Evolutionary conservation across 164 flowering plant genomes (phyloP), one percentile per base, ranked within the genome.

Genomic region (Stephania yunnanensis): DNA sequence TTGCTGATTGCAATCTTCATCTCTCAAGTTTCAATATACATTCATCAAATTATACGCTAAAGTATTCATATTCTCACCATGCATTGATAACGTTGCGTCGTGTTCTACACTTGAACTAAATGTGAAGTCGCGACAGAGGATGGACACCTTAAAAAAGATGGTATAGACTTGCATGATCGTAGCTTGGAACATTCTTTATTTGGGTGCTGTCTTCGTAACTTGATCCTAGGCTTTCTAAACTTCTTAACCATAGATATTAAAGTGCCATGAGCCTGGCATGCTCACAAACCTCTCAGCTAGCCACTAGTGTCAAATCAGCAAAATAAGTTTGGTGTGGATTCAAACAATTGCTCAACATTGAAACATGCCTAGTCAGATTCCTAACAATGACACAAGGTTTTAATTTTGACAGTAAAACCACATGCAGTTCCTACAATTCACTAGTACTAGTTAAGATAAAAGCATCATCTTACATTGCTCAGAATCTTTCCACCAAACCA

Each of bases 401-500:
- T 10, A 30, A 30, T 66, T 25, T 66, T 11, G 30, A 5, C 30
- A 5, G 42, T 13, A 66, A 66, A 29, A 66, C 30, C 42, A 25
- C 30, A 61, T 61, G 25, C 66, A 61, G 66, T 61, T 61, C 25
- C 25, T 61, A 20, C 1, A 61, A 19, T 61, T 61, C 9, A 61
- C 19, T 20, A 61, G 22, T 69, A 50, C 20, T 44, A 10, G 46
- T 70, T 45, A 31, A 22, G 6, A 36, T 48, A 74, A 25, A n/a
- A 2, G 42, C 76, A 75, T 58, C 25, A 74, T 70, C 90, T 89
- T 89, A 95, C 99, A 82, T 89, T 95, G 87, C 94, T 85, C 46
- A 95, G 75, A 52, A 90, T 80, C 85, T 89, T 93, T 71, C 92
- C 99, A 63, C 99, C 99, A 82, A 80, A 87, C 99, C 99, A 95